A percentile compares a stretch with the other conserved stretches of the same genome.
Evolutionary conservation across 805 yeast genomes (phyloP).

Genomic region (Jamesozyma rosinii): DNA sequence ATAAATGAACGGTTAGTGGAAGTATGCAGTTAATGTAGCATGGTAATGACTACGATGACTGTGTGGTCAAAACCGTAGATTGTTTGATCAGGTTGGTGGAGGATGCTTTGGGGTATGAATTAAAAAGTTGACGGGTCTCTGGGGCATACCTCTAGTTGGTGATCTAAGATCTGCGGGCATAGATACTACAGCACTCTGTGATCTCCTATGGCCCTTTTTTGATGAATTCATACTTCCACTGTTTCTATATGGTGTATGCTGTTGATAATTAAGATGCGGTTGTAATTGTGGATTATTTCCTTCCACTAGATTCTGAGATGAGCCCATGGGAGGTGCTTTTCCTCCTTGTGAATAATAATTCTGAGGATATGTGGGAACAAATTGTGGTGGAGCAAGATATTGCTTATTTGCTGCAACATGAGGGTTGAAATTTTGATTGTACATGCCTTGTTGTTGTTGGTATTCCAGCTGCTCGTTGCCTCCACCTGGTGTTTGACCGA

Average conservation of each 20-base stretch:
- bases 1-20: neutral
- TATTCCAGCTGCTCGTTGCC: neutral
- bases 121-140: slow-evolving; percentile 24
- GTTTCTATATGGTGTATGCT: slow-evolving; percentile 1
- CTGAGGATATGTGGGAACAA: neutral
- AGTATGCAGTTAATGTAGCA: neutral
- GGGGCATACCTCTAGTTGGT: slow-evolving; percentile 10
- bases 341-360: neutral
- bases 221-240: neutral
- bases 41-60: neutral
- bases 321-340: neutral
- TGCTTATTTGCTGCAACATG: slow-evolving; percentile 1
- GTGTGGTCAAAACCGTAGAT: neutral
- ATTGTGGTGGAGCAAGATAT: slow-evolving; percentile 3
- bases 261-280: neutral
- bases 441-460: neutral
- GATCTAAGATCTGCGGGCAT: slow-evolving; percentile 8
- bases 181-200: slow-evolving; percentile 21
- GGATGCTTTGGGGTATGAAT: slow-evolving; percentile 30
- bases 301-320: neutral
- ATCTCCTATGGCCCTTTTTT: slow-evolving; percentile 18
- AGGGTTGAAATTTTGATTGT: neutral
- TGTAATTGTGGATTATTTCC: neutral
- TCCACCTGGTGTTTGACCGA: slow-evolving; percentile 1
- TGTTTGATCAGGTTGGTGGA: slow-evolving; percentile 19